Base-by-base conservation (phyloP, 768 basidiomycete species). In the Kwoniella bestiolae region DNA sequence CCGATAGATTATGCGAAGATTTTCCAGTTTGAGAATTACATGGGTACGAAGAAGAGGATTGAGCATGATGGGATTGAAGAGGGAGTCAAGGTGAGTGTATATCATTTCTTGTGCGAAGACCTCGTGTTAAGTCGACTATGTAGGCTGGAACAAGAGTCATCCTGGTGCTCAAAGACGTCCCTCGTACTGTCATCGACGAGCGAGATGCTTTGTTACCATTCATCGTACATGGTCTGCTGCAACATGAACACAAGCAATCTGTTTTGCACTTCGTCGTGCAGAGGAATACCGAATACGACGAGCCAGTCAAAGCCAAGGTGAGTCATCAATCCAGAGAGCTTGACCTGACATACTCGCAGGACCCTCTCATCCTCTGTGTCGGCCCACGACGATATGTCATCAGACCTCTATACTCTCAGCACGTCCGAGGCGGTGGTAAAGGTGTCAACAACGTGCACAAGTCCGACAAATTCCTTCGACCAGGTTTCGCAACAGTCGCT, bases 371-470 rank as follows among this genome's bases (percentile, higher is more conserved):
- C 44, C 83, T 99, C 5, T 93, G 91, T 75, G 87, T 93, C 26
- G 96, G 95, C 1, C 91, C 93, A 11, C 87, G 94, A 47, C 87
- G 94, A 46, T 84, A 96, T 70, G 85, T 84, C 21, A 88, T 94
- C 45, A 91, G 89, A 69, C 96, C 96, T 0, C 82, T 94, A 32
- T 99, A 91, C 83, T 94, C 93, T 70, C 93, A 96, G 74, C 92
- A 94, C 72, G 89, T 90, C 3, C 78, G 81, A 45, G 94, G 93
- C 12, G 93, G 93, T 18, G 91, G 91, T 16, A 91, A 89, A 79
- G 93, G 94, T 11, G 85, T 88, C 46, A 99, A 99, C 84, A 97
- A 98, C 73, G 93, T 96, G 2, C 94, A 98, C 85, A 99, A 97
- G 76, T 94, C 90, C 60, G 92, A 96, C 82, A 87, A 91, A 32